phyloP scores from a whole-genome alignment of 371 early-diverging fungal genomes.

The Blakeslea trispora region DNA sequence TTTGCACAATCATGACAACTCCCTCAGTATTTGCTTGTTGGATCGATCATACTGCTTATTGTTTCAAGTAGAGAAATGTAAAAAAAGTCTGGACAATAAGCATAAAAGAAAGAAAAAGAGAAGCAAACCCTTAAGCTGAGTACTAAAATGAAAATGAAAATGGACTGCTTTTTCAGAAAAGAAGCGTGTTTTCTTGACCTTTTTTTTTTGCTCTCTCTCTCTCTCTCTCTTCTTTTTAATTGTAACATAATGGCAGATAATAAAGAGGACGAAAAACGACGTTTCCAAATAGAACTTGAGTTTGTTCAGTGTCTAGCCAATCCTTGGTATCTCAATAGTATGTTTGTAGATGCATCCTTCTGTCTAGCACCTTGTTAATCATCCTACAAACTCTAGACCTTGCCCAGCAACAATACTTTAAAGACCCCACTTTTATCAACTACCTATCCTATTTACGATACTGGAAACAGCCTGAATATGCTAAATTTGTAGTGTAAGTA shows the following conservation, averaged over 20 bases:
- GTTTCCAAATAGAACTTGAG: conserved; percentile 92
- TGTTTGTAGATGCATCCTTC: conserved; percentile 8
- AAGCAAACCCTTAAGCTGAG: no score
- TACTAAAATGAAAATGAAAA: no score
- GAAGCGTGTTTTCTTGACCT: conserved; percentile 2
- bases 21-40: no score
- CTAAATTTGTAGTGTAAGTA: conserved; percentile 82
- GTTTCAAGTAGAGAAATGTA: no score
- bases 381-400: conserved; percentile 72
- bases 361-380: not conserved
- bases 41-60: no score
- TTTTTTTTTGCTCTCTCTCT: not conserved
- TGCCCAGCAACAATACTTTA: conserved; percentile 87
- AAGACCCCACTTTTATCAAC: conserved; percentile 79
- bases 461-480: conserved; percentile 89
- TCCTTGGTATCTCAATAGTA: conserved; percentile 90
- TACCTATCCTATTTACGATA: conserved; percentile 91
- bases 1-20: no score
- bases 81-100: no score
- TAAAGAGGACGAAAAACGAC: conserved; percentile 50
- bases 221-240: no score
- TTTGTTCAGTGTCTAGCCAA: conserved; percentile 95
- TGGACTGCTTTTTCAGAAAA: no score
- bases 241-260: conserved; percentile 21
- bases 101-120: no score